These are phyloP conservation scores for Colletotrichum chlorophyti DNA, from an alignment of 2,329 filamentous ascomycete genomes.

Conservation along the genomic window DNA sequence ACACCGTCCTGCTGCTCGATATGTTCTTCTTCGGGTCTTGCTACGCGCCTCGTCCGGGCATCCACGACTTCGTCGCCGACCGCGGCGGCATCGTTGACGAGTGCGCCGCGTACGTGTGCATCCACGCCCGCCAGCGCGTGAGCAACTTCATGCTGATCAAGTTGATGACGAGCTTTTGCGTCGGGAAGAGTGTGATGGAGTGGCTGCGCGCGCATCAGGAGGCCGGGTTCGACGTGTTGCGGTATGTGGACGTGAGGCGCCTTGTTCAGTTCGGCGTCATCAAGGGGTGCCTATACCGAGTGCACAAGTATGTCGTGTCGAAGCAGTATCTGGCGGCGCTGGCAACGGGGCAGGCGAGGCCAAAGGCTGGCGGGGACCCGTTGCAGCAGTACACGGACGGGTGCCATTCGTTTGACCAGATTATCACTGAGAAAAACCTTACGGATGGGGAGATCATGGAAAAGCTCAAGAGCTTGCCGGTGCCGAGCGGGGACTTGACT, in stretches of 20 bases:
- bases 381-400: conserved; percentile 77
- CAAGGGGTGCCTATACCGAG: conserved; percentile 90
- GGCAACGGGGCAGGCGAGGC: conserved; percentile 59
- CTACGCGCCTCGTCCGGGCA: conserved; percentile 81
- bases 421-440: conserved; percentile 77
- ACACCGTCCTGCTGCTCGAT: conserved; percentile 87
- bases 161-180: conserved; percentile 84
- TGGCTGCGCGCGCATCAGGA: conserved; percentile 82
- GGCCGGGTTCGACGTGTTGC: conserved; percentile 68
- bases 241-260: conserved; percentile 84
- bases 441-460: conserved; percentile 75
- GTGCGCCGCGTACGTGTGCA: conserved; percentile 83
- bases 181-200: conserved; percentile 83
- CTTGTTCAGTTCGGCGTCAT: conserved; percentile 96
- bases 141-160: conserved; percentile 74
- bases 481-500: conserved; percentile 58
- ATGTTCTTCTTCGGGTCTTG: conserved; percentile 94
- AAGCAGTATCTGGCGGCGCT: conserved; percentile 65
- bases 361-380: conserved; percentile 51
- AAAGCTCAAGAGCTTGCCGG: conserved; percentile 65
- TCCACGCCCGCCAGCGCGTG: conserved; percentile 48
- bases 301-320: conserved; percentile 87
- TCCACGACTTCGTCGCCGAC: conserved; percentile 82
- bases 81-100: conserved; percentile 80
- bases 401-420: conserved; percentile 80